These are phyloP conservation scores for Filobasidium wieringae DNA, from an alignment of 768 basidiomycete genomes.

Conservation along the genomic window DNA sequence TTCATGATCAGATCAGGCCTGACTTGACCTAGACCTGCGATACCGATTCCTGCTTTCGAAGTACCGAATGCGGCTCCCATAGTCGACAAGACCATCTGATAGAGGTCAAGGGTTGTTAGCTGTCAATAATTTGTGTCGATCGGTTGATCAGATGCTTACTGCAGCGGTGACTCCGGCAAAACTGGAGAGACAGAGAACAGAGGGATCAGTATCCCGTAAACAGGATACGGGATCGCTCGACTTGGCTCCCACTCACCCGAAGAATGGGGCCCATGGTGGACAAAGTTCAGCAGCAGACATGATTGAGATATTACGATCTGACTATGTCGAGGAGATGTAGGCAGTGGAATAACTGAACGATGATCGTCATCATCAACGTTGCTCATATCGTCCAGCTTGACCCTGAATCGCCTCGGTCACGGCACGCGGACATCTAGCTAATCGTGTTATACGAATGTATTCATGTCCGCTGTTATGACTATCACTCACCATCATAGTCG, in stretches of 20 bases:
- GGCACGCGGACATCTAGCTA: too few relatives aligned
- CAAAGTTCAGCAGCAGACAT: conserved; percentile 44
- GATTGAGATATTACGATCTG: too few relatives aligned
- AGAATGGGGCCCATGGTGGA: conserved; percentile 93
- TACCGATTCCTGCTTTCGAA: conserved; percentile 91
- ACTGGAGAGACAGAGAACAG: conserved; percentile 18
- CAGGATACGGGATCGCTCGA: background rate
- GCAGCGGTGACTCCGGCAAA: conserved; percentile 92
- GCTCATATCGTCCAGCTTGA: too few relatives aligned
- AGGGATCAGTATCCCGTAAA: background rate
- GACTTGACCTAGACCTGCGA: conserved; percentile 84
- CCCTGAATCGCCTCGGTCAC: too few relatives aligned
- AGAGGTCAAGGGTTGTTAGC: background rate
- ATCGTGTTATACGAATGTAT: too few relatives aligned
- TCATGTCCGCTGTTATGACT: too few relatives aligned
- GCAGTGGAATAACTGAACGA: too few relatives aligned
- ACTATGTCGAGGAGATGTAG: too few relatives aligned
- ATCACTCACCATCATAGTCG: too few relatives aligned
- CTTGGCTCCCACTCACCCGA: conserved; percentile 46
- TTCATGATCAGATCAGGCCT: conserved; percentile 95
- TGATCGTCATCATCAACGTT: too few relatives aligned
- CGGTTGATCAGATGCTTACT: conserved; percentile 45
- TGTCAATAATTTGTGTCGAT: background rate
- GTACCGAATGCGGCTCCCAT: conserved; percentile 93
- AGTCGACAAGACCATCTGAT: conserved; percentile 86